Conservation (phyloP, 371 early-diverging fungal genomes). For the Gilbertella persicaria region DNA sequence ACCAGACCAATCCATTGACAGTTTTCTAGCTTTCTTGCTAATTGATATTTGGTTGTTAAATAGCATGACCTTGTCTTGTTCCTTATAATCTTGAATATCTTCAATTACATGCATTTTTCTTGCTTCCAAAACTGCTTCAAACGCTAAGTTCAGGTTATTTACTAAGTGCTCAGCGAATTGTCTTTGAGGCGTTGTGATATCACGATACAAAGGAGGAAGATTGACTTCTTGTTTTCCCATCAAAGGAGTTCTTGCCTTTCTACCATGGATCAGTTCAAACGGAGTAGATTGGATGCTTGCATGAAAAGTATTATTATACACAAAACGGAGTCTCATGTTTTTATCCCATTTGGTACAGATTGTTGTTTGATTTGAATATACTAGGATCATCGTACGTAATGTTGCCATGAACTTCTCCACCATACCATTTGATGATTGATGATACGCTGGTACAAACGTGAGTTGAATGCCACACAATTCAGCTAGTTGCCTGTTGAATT, state of each 20-base stretch:
- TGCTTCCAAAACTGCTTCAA: neutral
- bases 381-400: neutral
- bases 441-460: neutral
- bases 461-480: neutral
- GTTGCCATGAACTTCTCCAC: constrained; percentile 8
- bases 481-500: neutral
- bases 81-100: neutral
- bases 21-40: neutral
- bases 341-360: neutral
- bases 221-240: neutral
- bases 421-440: neutral
- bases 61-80: neutral
- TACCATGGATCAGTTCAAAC: constrained; percentile 1
- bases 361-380: neutral
- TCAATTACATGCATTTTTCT: neutral
- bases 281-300: neutral
- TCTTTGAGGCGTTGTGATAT: neutral
- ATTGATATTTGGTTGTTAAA: neutral
- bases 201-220: neutral
- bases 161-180: neutral
- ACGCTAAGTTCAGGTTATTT: neutral
- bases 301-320: neutral
- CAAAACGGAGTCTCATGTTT: neutral
- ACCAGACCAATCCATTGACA: neutral
- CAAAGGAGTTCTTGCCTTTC: neutral